phyloP scores from a whole-genome alignment of 192 early-diverging fungal species.

The Coemansia sp. region DNA sequence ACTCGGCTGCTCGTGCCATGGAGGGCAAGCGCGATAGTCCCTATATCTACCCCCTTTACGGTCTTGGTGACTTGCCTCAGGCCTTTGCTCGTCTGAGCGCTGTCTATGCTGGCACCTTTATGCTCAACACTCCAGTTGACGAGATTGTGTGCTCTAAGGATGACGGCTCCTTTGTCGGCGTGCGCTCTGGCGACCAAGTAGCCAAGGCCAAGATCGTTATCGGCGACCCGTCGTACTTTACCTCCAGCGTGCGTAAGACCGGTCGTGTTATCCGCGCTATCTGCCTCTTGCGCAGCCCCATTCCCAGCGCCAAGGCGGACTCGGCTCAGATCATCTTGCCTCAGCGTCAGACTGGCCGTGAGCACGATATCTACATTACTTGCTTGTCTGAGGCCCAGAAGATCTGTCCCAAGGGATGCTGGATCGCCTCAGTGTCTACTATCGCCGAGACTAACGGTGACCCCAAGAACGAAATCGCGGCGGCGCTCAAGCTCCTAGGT shows the following conservation, averaged over 20 bases:
- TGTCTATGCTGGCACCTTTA: slow-evolving; percentile 99
- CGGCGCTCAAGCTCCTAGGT: slow-evolving; percentile 88
- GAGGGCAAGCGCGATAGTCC: slow-evolving; percentile 85
- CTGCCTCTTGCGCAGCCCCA: slow-evolving; percentile 89
- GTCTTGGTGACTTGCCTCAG: slow-evolving; percentile 97
- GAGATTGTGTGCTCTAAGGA: slow-evolving; percentile 80
- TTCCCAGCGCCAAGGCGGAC: slow-evolving; percentile 85
- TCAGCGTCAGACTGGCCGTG: slow-evolving; percentile 92
- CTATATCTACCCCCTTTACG: slow-evolving; percentile 98
- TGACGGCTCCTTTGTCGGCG: slow-evolving; percentile 84
- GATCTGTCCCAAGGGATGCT: slow-evolving; percentile 86
- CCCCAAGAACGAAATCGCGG: slow-evolving; percentile 89
- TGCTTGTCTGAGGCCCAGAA: slow-evolving; percentile 87
- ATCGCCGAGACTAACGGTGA: slow-evolving; percentile 84
- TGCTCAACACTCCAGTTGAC: slow-evolving; percentile 92
- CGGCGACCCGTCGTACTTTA: slow-evolving; percentile 95
- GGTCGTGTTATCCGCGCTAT: slow-evolving; percentile 94
- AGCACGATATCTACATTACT: slow-evolving; percentile 97
- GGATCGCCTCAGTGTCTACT: slow-evolving; percentile 96
- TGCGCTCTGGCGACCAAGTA: slow-evolving; percentile 83
- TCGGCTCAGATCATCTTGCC: slow-evolving; percentile 97
- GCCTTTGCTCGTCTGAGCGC: slow-evolving; percentile 96
- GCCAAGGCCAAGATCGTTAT: slow-evolving; percentile 88
- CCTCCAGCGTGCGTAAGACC: slow-evolving; percentile 74
- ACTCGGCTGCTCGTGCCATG: slow-evolving; percentile 75